Evolutionary conservation across 352 stramenopile genomes (phyloP).

Genomic region (Phytophthora pinifolia): DNA sequence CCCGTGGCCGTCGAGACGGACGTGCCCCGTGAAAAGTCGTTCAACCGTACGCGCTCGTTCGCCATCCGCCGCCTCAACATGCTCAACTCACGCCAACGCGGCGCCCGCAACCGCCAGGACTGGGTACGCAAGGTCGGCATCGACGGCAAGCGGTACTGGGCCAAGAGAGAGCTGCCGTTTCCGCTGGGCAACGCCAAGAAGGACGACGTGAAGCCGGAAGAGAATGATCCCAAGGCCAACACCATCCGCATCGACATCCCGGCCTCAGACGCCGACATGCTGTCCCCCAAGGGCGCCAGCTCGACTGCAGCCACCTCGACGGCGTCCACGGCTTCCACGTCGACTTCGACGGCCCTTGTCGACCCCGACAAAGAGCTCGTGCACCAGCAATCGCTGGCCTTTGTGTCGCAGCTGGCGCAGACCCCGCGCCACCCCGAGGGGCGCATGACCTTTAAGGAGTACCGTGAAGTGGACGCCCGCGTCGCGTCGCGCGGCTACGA

Average conservation of each 20-base stretch:
- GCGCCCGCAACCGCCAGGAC: slow-evolving; percentile 77
- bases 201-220: slow-evolving; percentile 15
- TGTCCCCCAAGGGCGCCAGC: slow-evolving; percentile 32
- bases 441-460: slow-evolving; percentile 89
- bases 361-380: slow-evolving; percentile 66
- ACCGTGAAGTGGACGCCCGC: slow-evolving; percentile 83
- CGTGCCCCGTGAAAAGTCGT: slow-evolving; percentile 53
- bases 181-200: slow-evolving; percentile 41
- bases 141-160: slow-evolving; percentile 86
- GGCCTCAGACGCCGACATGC: slow-evolving; percentile 40
- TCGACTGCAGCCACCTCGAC: slow-evolving; percentile 17
- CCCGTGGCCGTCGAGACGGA: slow-evolving; percentile 48
- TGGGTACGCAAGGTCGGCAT: slow-evolving; percentile 83
- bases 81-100: slow-evolving; percentile 80
- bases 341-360: not conserved
- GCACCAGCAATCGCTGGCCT: slow-evolving; percentile 80
- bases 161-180: slow-evolving; percentile 67
- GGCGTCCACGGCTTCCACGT: slow-evolving; percentile 13
- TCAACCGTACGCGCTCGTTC: slow-evolving; percentile 87
- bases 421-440: slow-evolving; percentile 79
- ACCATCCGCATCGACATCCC: slow-evolving; percentile 46
- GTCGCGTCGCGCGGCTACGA: slow-evolving; percentile 86
- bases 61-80: slow-evolving; percentile 87
- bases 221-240: slow-evolving; percentile 6
- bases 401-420: slow-evolving; percentile 84